Evolutionary conservation across 352 stramenopile genomes (phyloP).

Genomic region (Phytophthora lateralis): DNA sequence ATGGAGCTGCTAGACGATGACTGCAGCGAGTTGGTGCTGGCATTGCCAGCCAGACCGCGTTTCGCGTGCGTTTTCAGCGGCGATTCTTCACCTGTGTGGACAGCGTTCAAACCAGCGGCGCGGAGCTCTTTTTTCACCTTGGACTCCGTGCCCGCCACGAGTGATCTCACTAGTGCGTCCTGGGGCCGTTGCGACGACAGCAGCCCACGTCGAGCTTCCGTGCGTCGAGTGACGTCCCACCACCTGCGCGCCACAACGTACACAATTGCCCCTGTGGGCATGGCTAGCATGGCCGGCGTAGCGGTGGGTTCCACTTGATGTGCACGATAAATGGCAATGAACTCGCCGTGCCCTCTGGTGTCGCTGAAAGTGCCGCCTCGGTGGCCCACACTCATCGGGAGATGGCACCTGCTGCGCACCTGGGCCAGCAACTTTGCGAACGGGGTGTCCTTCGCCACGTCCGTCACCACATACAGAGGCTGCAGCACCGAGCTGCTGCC

Average conservation of each 20-base stretch:
- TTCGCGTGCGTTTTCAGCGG: conserved; percentile 7
- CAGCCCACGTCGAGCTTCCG: conserved; percentile 52
- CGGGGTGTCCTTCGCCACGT: conserved; percentile 40
- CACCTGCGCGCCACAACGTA: conserved; percentile 55
- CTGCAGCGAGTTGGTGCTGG: conserved; percentile 14
- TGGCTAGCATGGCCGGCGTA: conserved; percentile 39
- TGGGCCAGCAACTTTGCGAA: conserved; percentile 42
- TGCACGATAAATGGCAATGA: conserved; percentile 49
- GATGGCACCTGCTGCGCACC: conserved; percentile 50
- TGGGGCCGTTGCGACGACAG: conserved; percentile 55
- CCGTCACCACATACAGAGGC: conserved; percentile 27
- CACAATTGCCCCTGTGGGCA: conserved; percentile 49
- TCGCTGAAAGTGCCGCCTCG: conserved; percentile 18
- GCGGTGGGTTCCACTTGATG: conserved; percentile 45
- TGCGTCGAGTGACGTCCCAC: conserved; percentile 62
- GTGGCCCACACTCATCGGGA: conserved; percentile 23
- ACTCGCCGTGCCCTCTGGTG: conserved; percentile 14
- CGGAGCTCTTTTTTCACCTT: conserved; percentile 46
- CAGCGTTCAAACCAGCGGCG: background rate
- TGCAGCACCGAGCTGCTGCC: conserved; percentile 20
- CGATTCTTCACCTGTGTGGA: conserved; percentile 3
- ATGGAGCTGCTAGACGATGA: conserved; percentile 9
- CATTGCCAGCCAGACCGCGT: conserved; percentile 9
- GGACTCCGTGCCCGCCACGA: conserved; percentile 46
- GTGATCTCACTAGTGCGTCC: conserved; percentile 49